These are phyloP conservation scores for Debaryomyces sp. DNA, from an alignment of 1,139 yeast species.

Conservation along the genomic window DNA sequence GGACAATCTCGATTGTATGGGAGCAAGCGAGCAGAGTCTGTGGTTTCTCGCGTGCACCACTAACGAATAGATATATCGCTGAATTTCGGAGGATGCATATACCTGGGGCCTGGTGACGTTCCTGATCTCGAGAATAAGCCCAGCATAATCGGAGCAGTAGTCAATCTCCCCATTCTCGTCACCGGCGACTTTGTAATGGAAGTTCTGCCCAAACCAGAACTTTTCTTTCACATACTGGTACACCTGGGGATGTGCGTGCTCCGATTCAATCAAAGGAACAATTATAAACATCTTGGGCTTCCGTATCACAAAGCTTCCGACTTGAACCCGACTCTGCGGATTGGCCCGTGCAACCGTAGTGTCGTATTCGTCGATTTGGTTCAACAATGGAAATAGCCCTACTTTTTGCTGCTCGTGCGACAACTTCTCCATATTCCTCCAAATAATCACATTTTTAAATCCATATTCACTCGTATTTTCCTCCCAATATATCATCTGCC, in stretches of 20 bases:
- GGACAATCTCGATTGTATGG: conserved; percentile 37
- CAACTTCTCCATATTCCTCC: conserved; percentile 28
- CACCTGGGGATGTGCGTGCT: conserved; percentile 17
- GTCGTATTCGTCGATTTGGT: conserved; percentile 34
- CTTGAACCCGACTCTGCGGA: background rate
- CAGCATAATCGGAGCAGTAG: conserved; percentile 7
- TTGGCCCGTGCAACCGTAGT: conserved; percentile 17
- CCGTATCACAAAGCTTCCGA: conserved; percentile 17
- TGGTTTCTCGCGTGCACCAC: conserved; percentile 44
- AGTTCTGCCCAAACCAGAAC: conserved; percentile 39
- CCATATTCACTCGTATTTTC: conserved; percentile 7
- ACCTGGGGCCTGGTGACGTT: conserved; percentile 19
- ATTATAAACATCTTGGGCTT: conserved; percentile 29
- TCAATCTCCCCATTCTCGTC: background rate
- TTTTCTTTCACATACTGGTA: conserved; percentile 39
- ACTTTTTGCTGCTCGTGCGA: conserved; percentile 23
- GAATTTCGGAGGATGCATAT: conserved; percentile 39
- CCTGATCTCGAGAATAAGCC: conserved; percentile 13
- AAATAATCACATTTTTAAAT: conserved; percentile 23
- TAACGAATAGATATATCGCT: conserved; percentile 41
- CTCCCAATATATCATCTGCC: conserved; percentile 8
- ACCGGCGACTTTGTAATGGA: conserved; percentile 2
- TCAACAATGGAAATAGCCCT: conserved; percentile 27
- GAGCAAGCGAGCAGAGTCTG: conserved; percentile 43
- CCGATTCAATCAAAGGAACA: conserved; percentile 26